Evolutionary conservation across 192 early-diverging fungal species (phyloP).

Genomic region (Anaeromyces robustus): DNA sequence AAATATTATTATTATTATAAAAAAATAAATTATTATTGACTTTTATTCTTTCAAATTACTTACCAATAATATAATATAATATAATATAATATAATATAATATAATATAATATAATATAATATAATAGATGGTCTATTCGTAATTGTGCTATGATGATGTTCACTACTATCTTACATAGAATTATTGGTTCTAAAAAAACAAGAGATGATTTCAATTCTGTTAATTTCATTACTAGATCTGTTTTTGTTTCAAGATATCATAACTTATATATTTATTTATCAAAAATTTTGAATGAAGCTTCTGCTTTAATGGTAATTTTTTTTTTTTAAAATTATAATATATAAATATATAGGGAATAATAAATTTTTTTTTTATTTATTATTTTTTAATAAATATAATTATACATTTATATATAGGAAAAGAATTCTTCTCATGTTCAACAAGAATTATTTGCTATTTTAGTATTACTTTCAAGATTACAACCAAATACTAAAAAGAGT

Average conservation of each 20-base stretch:
- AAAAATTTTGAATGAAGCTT: conserved; percentile 8
- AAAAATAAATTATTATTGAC: no score
- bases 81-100: no score
- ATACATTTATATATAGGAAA: background rate
- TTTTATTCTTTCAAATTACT: no score
- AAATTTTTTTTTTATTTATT: no score
- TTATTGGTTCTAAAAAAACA: conserved; percentile 67
- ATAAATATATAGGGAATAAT: no score
- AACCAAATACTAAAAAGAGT: background rate
- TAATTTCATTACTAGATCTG: conserved; percentile 66
- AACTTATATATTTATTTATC: conserved; percentile 60
- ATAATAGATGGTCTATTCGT: conserved; percentile 60
- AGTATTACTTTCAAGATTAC: background rate
- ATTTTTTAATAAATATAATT: no score
- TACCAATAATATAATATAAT: no score
- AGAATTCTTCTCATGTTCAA: background rate
- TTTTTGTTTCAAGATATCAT: conserved; percentile 81
- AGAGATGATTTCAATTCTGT: conserved; percentile 50
- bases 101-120: no score
- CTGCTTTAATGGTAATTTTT: background rate
- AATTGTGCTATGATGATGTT: conserved; percentile 91
- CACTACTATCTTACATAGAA: conserved; percentile 63
- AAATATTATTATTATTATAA: no score
- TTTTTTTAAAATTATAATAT: no score
- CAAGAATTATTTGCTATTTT: background rate